Evolutionary conservation across 2,329 filamentous ascomycete genomes (phyloP), one percentile per base, ranked within the genome.

Genomic region (Pestalotiopsis sp.): DNA sequence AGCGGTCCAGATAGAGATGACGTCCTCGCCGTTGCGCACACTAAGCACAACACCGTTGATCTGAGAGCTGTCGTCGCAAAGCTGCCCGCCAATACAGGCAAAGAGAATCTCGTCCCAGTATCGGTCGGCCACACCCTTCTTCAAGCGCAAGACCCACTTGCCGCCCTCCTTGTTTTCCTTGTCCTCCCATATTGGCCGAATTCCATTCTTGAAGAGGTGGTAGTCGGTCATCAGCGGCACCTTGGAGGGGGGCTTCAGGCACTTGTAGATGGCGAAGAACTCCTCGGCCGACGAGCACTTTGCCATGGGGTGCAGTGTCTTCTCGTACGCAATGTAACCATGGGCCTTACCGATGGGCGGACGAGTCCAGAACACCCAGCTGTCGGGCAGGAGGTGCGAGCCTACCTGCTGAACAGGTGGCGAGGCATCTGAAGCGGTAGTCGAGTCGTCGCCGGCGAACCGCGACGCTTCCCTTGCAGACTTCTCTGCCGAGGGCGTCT

Each of bases 131-230:
- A 99, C 94, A 31, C 96, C 96, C 86, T 99, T 99, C 88, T 97
- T 98, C 79, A 99, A 84, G 73, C 95, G 89, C 79, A 99, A 91
- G 73, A 98, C 95, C 95, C 95, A 99, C 84, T 99, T 99, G 65
- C 96, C 96, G 67, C 96, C 96, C 74, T 91, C 92, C 81, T 94
- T 96, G 83, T 99, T 99, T 79, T 97, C 94, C 61, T 97, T 94
- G 75, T 99, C 96, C 81, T 99, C 96, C 96, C 96, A 99, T 75
- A 99, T 96, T 25, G 96, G 96, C 70, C 96, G 91, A 71, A 99
- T 95, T 67, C 95, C 95, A 78, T 96, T 94, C 82, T 96, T 97
- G 86, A 99, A 99, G 70, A 99, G 91, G 80, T 99, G 96, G 79
- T 98, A 99, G 82, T 99, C 96, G 27, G 95, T 98, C 38, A 98